Evolutionary conservation across 2,329 filamentous ascomycete genomes (phyloP).

Genomic region (Microcyclospora tardicrescens): DNA sequence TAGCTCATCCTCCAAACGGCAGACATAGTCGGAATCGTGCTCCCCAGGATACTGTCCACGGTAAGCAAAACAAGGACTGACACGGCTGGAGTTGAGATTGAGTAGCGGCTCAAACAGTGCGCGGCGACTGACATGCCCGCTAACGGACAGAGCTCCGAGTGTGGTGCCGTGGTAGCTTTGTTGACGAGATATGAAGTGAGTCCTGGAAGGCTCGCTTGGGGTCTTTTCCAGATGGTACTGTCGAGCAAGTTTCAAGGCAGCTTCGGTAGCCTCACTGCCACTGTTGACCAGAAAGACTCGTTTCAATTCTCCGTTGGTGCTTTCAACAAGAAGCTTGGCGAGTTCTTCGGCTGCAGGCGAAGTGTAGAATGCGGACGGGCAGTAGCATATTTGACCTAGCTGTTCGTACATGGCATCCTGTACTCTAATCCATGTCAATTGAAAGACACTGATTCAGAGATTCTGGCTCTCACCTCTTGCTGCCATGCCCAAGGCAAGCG

Average conservation of each 20-base stretch:
- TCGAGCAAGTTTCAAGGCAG: conserved; percentile 51
- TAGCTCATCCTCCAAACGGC: conserved; percentile 49
- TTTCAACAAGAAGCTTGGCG: conserved; percentile 36
- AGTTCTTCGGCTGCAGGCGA: conserved; percentile 42
- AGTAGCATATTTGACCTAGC: conserved; percentile 45
- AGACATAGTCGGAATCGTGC: conserved; percentile 46
- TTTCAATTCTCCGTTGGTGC: conserved; percentile 40
- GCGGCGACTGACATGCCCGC: conserved; percentile 49
- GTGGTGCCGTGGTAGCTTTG: conserved; percentile 61
- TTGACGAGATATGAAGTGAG: conserved; percentile 50
- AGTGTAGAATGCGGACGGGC: conserved; percentile 46
- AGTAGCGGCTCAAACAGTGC: conserved; percentile 50
- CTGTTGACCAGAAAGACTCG: conserved; percentile 46
- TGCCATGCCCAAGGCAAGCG: conserved; percentile 55
- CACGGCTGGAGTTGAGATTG: conserved; percentile 38
- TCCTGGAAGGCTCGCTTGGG: conserved; percentile 39
- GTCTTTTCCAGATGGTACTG: conserved; percentile 52
- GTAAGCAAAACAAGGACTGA: conserved; percentile 57
- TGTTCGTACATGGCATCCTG: conserved; percentile 47
- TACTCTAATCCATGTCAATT: conserved; percentile 27
- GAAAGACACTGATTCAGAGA: neutral
- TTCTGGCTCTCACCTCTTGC: conserved; percentile 31
- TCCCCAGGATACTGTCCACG: conserved; percentile 38
- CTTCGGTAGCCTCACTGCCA: conserved; percentile 55
- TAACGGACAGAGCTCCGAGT: conserved; percentile 50